Conservation (phyloP, 305 asterid genomes). For the Fraxinus greggii region DNA sequence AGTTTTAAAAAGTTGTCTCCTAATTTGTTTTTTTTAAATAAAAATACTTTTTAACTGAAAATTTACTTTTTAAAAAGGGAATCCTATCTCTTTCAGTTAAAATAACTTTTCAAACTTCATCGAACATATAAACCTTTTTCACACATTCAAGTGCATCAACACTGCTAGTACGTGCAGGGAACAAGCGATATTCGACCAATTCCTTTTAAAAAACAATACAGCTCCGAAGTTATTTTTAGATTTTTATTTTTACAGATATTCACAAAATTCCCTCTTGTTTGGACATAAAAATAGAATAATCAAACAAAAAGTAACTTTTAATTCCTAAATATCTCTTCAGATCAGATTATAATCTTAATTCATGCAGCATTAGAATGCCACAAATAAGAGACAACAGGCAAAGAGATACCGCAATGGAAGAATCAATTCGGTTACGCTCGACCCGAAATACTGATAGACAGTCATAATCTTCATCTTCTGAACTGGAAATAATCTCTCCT, state of each 20-base stretch:
- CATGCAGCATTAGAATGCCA: too few relatives aligned
- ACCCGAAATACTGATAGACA: too few relatives aligned
- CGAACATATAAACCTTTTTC: background rate
- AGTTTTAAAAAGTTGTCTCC: background rate
- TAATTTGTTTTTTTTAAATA: too few relatives aligned
- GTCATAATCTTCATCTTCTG: too few relatives aligned
- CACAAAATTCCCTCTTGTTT: background rate
- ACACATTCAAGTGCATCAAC: background rate
- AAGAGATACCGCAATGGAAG: too few relatives aligned
- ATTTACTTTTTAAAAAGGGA: background rate
- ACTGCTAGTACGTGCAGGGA: background rate
- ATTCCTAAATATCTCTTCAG: too few relatives aligned
- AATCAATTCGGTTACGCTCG: too few relatives aligned
- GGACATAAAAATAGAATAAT: background rate
- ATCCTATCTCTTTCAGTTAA: background rate
- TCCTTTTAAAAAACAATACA: background rate
- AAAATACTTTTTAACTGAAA: background rate
- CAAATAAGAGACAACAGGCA: too few relatives aligned
- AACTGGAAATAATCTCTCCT: too few relatives aligned
- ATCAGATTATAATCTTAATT: too few relatives aligned
- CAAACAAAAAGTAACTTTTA: background rate
- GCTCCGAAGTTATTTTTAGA: background rate
- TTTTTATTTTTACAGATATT: background rate
- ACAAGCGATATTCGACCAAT: background rate
- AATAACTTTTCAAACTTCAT: background rate